phyloP scores from a whole-genome alignment of 2,329 filamentous ascomycete species.

The Fragosphaeria purpurea region DNA sequence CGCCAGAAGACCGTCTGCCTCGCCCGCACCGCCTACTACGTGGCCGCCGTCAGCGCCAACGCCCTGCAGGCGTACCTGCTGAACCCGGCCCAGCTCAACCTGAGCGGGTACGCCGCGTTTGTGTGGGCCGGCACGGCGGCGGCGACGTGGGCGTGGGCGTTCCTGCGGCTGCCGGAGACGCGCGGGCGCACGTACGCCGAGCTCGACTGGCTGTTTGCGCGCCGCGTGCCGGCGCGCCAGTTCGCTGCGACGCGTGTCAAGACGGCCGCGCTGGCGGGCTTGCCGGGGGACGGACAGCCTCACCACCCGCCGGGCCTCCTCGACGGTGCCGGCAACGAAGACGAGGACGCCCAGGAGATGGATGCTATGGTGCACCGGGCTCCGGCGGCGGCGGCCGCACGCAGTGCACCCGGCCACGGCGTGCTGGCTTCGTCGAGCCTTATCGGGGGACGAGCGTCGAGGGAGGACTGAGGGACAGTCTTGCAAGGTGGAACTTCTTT shows the following conservation, averaged over 20 bases:
- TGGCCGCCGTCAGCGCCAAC: conserved; percentile 16
- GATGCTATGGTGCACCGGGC: not conserved
- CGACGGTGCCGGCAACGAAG: not conserved
- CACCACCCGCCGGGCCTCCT: no score
- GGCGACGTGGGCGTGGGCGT: conserved; percentile 38
- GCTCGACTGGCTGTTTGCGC: conserved; percentile 45
- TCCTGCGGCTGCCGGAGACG: conserved; percentile 40
- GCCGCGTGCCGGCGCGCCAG: conserved; percentile 27
- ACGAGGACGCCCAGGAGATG: not conserved
- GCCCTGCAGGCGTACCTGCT: conserved; percentile 23
- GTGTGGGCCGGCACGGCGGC: conserved; percentile 36
- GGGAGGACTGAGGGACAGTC: no score
- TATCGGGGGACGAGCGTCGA: no score
- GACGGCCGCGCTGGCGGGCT: not conserved
- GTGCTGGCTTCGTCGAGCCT: no score
- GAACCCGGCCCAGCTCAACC: conserved; percentile 32
- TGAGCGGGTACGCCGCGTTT: conserved; percentile 37
- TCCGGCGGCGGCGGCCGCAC: no score
- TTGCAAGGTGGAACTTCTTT: no score
- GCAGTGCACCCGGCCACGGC: no score
- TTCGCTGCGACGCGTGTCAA: conserved; percentile 4
- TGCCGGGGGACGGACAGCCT: not conserved
- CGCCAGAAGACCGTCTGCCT: conserved; percentile 24
- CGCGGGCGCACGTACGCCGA: conserved; percentile 41
- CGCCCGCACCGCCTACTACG: conserved; percentile 21